These are phyloP conservation scores for Galerina sulciceps DNA, from an alignment of 768 basidiomycete genomes.

Conservation along the genomic window DNA sequence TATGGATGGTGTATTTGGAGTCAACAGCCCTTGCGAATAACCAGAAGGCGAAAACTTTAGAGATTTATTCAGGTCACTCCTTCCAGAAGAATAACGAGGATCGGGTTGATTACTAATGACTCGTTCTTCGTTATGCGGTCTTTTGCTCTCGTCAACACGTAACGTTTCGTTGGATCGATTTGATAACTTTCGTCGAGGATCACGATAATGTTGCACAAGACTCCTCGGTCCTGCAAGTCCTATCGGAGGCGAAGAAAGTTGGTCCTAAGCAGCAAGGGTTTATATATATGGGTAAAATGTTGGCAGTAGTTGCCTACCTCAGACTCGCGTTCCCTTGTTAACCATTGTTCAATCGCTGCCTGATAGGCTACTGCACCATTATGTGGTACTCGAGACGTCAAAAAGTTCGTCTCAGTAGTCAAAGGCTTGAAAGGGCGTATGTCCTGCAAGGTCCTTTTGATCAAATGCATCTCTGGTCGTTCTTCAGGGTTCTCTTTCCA, in stretches of 20 bases:
- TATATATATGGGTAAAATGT: background rate
- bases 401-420: background rate
- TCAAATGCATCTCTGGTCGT: slow-evolving; percentile 11
- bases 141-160: too few species aligned
- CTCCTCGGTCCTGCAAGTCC: too few species aligned
- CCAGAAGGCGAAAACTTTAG: background rate
- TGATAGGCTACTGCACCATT: background rate
- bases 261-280: too few species aligned
- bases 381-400: background rate
- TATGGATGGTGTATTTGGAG: background rate
- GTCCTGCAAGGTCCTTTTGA: slow-evolving; percentile 13
- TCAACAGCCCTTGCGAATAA: background rate
- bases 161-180: too few species aligned
- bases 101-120: too few species aligned
- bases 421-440: background rate
- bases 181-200: too few species aligned
- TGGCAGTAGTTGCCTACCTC: background rate
- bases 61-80: background rate
- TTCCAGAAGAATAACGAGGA: background rate
- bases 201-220: too few species aligned
- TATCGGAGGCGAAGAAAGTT: too few species aligned
- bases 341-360: background rate
- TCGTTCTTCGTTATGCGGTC: too few species aligned
- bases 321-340: background rate
- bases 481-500: slow-evolving; percentile 14